phyloP scores from a whole-genome alignment of 2,329 filamentous ascomycete species.

The Pseudopyrenochaeta lycopersici region DNA sequence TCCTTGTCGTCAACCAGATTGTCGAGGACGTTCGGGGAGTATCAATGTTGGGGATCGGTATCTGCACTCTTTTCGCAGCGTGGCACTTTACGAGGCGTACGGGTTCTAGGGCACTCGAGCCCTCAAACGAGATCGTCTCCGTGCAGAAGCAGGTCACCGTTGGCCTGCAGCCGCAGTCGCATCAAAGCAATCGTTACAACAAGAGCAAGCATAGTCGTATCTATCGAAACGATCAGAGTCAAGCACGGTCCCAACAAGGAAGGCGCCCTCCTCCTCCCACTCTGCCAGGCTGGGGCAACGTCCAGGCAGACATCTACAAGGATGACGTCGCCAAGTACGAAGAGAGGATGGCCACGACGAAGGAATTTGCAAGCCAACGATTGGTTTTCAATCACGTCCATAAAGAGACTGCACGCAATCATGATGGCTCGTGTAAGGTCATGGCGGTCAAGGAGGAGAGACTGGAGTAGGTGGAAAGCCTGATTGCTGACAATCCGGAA shows the following conservation, averaged over 20 bases:
- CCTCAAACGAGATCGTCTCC: background rate
- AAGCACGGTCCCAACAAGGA: background rate
- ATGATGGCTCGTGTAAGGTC: slow-evolving; percentile 7
- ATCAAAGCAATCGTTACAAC: background rate
- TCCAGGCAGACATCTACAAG: slow-evolving; percentile 6
- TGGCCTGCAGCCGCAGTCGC: background rate
- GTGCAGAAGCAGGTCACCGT: background rate
- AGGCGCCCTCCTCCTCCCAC: slow-evolving; percentile 1
- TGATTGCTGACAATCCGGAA: background rate
- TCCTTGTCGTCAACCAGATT: background rate
- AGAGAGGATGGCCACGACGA: background rate
- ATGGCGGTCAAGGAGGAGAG: slow-evolving; percentile 7
- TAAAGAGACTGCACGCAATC: slow-evolving; percentile 2
- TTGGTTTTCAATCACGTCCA: slow-evolving; percentile 12
- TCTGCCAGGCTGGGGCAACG: slow-evolving; percentile 10
- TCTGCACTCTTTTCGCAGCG: background rate
- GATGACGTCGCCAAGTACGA: slow-evolving; percentile 6
- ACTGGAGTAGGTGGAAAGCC: background rate
- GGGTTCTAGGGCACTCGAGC: background rate
- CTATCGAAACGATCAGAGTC: background rate
- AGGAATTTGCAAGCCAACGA: slow-evolving; percentile 3
- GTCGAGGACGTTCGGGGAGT: background rate
- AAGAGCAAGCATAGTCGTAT: slow-evolving; percentile 2
- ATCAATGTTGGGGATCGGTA: background rate
- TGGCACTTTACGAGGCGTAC: background rate